Evolutionary conservation across 768 basidiomycete species (phyloP), one percentile per base, ranked within the genome.

Genomic region (Pleurotus sapidus): DNA sequence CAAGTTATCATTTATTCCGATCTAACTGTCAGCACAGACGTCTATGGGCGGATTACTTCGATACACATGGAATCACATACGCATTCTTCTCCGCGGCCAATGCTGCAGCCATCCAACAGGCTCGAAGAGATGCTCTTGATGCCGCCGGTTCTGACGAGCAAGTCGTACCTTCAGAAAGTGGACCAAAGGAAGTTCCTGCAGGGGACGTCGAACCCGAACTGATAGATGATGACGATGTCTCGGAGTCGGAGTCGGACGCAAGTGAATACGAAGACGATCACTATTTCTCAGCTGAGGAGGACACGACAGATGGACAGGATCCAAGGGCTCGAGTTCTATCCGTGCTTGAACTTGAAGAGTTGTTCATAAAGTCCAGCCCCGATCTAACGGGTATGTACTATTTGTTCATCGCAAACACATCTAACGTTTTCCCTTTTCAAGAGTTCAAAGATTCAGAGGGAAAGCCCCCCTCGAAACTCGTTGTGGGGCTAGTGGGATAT

Each of bases 21-120:
- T 34, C 30, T 34, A 7, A 34, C 30, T 11, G 30, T 11, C 9
- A 34, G 23, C 47, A 34, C 57, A 98, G 96, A 61, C 77, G 77
- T 42, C 74, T 79, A 61, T 99, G 97, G 97, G 96, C 95, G 23
- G 89, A 95, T 67, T 90, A 93, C 65, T 95, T 96, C 63, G 93
- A 95, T 57, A 63, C 75, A 9, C 79, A 89, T 63, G 80, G 81
- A 6, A 76, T 95, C 43, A 80, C 77, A 57, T 97, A 91, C 65
- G 94, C 92, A 0, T 96, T 99, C 68, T 96, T 95, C 74, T 95
- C 97, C 5, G 95, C 97, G 5, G 82, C 91, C 9, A 90, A 92
- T 72, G 93, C 93, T 24, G 77, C 85, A 3, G 93, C 93, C 20
- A 65, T 94, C 38, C 96, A 98, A 58, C 83, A 91, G 68, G 86